A percentile compares a stretch with the other conserved stretches of the same genome.
Evolutionary conservation across 2,329 filamentous ascomycete genomes (phyloP).

Genomic region (Penicillium sp.): DNA sequence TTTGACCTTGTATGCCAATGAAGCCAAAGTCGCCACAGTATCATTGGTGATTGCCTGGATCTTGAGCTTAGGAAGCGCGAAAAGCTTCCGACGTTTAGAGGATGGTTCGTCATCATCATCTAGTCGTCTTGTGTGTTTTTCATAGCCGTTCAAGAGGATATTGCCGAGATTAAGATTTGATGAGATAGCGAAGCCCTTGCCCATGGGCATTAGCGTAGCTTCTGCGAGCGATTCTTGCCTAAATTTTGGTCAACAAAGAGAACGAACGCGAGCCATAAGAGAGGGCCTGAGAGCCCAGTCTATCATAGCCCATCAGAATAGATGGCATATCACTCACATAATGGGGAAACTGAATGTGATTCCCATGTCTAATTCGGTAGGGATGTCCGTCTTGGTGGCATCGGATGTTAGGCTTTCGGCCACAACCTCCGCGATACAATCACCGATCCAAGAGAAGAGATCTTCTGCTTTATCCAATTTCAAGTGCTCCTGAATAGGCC

Average conservation of each 20-base stretch:
- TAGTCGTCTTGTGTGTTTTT: slow-evolving; percentile 50
- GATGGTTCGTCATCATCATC: slow-evolving; percentile 44
- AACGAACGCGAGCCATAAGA: slow-evolving; percentile 5
- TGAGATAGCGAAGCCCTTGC: slow-evolving; percentile 60
- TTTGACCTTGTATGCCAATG: slow-evolving; percentile 72
- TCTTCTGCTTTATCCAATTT: slow-evolving; percentile 70
- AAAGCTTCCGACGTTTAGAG: slow-evolving; percentile 48
- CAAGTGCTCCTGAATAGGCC: slow-evolving; percentile 58
- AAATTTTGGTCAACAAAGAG: slow-evolving; percentile 7
- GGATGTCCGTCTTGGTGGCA: slow-evolving; percentile 40
- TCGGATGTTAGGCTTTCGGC: slow-evolving; percentile 51
- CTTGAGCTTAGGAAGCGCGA: slow-evolving; percentile 63
- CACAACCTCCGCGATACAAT: slow-evolving; percentile 74
- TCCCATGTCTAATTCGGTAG: slow-evolving; percentile 51
- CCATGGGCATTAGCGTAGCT: slow-evolving; percentile 60
- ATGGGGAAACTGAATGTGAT: slow-evolving; percentile 55
- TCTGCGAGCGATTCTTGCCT: slow-evolving; percentile 57
- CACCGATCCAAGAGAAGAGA: slow-evolving; percentile 79
- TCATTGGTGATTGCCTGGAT: slow-evolving; percentile 81
- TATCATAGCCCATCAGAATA: not conserved
- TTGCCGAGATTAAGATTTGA: slow-evolving; percentile 57
- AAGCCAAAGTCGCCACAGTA: slow-evolving; percentile 75
- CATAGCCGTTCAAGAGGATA: slow-evolving; percentile 57
- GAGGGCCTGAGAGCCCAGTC: not conserved
- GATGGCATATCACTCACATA: slow-evolving; percentile 39